A percentile compares a stretch with the other conserved stretches of the same genome.
Conservation (phyloP, 192 early-diverging fungal genomes). For the Funneliformis mosseae region DNA sequence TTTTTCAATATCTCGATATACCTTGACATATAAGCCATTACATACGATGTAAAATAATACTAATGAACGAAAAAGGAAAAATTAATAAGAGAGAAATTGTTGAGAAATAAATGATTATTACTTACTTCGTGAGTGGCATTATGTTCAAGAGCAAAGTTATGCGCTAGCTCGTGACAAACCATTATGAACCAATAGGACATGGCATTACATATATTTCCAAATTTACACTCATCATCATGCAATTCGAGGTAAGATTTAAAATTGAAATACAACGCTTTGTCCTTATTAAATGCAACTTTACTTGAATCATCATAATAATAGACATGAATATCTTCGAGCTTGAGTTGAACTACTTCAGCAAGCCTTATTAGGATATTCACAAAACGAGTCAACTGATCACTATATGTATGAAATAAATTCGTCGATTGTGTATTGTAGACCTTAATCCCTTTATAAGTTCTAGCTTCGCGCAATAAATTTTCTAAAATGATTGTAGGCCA, state of each 20-base stretch:
- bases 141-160: constrained; percentile 72
- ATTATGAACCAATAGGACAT: constrained; percentile 85
- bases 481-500: constrained; percentile 10
- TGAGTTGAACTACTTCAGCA: constrained; percentile 64
- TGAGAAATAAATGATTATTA: background rate
- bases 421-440: constrained; percentile 40
- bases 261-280: constrained; percentile 81
- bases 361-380: constrained; percentile 46
- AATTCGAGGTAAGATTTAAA: constrained; percentile 72
- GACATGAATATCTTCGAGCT: constrained; percentile 62
- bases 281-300: constrained; percentile 82
- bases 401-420: constrained; percentile 35
- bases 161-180: constrained; percentile 80
- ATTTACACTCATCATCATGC: constrained; percentile 50
- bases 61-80: background rate
- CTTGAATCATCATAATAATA: constrained; percentile 72
- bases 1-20: background rate
- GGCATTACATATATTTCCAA: constrained; percentile 36
- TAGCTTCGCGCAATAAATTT: constrained; percentile 46
- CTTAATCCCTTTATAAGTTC: constrained; percentile 39
- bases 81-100: background rate
- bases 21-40: background rate
- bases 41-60: background rate
- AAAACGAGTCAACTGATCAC: constrained; percentile 44
- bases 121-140: constrained; percentile 70